phyloP scores from a whole-genome alignment of 2,329 filamentous ascomycete species.

The Colletotrichum neosansevieriae region DNA sequence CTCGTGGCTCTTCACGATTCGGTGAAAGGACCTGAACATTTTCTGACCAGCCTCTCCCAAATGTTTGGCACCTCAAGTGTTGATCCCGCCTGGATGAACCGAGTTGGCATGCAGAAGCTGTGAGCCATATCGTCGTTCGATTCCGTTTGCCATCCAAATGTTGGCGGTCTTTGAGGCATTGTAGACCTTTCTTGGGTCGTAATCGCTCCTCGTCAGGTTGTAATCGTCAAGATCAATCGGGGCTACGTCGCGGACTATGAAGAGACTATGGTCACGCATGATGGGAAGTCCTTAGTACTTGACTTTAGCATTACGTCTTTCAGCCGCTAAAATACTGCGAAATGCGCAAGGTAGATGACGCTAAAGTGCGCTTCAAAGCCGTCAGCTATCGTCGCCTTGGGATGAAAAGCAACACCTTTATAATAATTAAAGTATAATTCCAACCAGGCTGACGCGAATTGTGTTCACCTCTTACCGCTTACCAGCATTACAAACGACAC shows the following conservation, averaged over 20 bases:
- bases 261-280: conserved; percentile 60
- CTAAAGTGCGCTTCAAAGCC: conserved; percentile 64
- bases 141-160: conserved; percentile 60
- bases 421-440: not conserved
- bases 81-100: conserved; percentile 54
- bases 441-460: too few relatives aligned
- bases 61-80: too few relatives aligned
- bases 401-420: conserved; percentile 53
- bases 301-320: conserved; percentile 56
- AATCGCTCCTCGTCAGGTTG: conserved; percentile 50
- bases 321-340: conserved; percentile 59
- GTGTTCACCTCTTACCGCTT: not conserved
- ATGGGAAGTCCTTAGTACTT: conserved; percentile 52
- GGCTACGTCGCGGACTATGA: conserved; percentile 55
- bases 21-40: too few relatives aligned
- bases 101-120: conserved; percentile 56
- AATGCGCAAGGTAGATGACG: conserved; percentile 62
- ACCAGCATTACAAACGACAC: conserved; percentile 58
- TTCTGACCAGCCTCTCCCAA: too few relatives aligned
- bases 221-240: conserved; percentile 54
- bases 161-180: conserved; percentile 60
- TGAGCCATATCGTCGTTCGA: conserved; percentile 58
- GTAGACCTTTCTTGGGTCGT: conserved; percentile 50
- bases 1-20: too few relatives aligned
- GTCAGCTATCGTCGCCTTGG: conserved; percentile 51